phyloP scores from a whole-genome alignment of 169 alveolate genomes.

The Plasmodium knowlesi region DNA sequence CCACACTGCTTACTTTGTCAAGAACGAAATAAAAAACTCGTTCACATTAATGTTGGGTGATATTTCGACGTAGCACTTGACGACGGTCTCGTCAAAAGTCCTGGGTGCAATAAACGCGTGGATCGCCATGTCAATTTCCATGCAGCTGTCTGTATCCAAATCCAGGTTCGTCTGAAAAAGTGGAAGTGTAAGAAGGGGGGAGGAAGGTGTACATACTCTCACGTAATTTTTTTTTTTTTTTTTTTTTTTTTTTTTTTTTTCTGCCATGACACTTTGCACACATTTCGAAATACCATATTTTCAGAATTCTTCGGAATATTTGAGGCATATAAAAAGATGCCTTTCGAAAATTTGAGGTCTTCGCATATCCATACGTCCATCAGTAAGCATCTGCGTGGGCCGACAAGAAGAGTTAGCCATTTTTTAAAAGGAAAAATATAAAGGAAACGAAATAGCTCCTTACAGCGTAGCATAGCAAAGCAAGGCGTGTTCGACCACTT shows the following conservation, averaged over 20 bases:
- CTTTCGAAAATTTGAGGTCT: conserved; percentile 50
- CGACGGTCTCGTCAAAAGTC: conserved; percentile 1
- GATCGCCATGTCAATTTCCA: conserved; percentile 51
- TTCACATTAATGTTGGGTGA: conserved; percentile 32
- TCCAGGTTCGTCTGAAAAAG: conserved; percentile 9
- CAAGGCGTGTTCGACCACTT: neutral
- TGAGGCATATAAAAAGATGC: conserved; percentile 51
- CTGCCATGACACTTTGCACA: neutral
- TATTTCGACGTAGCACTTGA: conserved; percentile 59
- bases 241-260: neutral
- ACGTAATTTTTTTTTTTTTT: neutral
- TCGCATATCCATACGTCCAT: conserved; percentile 67
- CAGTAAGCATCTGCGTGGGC: conserved; percentile 15
- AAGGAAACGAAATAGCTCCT: neutral
- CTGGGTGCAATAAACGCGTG: conserved; percentile 45
- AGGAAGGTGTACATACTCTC: neutral
- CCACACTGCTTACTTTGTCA: conserved; percentile 36
- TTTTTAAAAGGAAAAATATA: neutral
- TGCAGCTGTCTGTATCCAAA: conserved; percentile 16
- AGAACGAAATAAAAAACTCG: conserved; percentile 25
- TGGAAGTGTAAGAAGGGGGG: neutral
- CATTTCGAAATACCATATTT: conserved; percentile 18
- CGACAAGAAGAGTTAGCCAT: neutral
- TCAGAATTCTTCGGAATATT: conserved; percentile 9
- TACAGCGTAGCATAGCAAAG: neutral